phyloP scores from a whole-genome alignment of 2,329 filamentous ascomycete genomes.

The Endothia cerciana region DNA sequence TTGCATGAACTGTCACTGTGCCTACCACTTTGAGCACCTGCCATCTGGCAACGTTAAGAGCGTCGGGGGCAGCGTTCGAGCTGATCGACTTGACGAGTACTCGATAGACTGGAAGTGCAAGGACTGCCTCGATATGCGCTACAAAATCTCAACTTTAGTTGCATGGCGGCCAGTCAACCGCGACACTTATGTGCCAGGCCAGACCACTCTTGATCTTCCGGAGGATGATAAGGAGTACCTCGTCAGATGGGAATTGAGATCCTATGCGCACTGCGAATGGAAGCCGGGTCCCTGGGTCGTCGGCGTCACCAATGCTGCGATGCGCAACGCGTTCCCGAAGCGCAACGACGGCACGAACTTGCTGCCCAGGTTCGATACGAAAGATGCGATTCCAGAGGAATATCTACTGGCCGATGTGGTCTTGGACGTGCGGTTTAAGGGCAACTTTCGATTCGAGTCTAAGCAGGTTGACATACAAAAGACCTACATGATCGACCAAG shows the following conservation, averaged over 20 bases:
- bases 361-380: slow-evolving; percentile 68
- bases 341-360: slow-evolving; percentile 62
- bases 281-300: slow-evolving; percentile 88
- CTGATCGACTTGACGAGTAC: slow-evolving; percentile 73
- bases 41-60: slow-evolving; percentile 51
- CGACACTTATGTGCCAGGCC: slow-evolving; percentile 56
- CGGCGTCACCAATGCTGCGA: slow-evolving; percentile 64
- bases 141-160: slow-evolving; percentile 77
- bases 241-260: slow-evolving; percentile 81
- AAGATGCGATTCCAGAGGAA: slow-evolving; percentile 86
- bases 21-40: slow-evolving; percentile 84
- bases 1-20: slow-evolving; percentile 75
- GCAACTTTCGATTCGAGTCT: slow-evolving; percentile 52
- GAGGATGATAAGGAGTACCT: slow-evolving; percentile 91
- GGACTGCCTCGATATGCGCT: slow-evolving; percentile 67
- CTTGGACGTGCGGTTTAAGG: slow-evolving; percentile 73
- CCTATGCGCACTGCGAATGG: slow-evolving; percentile 85
- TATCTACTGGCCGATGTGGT: slow-evolving; percentile 86
- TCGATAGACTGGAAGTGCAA: slow-evolving; percentile 77
- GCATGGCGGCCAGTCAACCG: slow-evolving; percentile 80
- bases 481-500: slow-evolving; percentile 71
- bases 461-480: slow-evolving; percentile 73
- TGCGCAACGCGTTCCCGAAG: slow-evolving; percentile 78
- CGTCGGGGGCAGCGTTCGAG: slow-evolving; percentile 52
- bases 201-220: slow-evolving; percentile 57